phyloP scores from a whole-genome alignment of 1,139 yeast species.

The Sugiyamaella pinicola region DNA sequence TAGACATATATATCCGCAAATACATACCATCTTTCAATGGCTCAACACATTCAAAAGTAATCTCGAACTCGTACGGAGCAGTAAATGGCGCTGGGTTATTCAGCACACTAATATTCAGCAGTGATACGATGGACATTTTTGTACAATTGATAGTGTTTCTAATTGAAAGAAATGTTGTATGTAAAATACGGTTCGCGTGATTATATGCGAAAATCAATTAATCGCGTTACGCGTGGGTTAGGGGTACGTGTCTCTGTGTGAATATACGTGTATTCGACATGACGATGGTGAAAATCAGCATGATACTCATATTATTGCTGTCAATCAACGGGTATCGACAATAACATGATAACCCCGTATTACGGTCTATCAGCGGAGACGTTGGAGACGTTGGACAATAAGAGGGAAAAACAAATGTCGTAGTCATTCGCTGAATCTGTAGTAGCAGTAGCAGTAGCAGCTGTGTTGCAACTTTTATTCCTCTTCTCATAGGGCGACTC shows the following conservation, averaged over 20 bases:
- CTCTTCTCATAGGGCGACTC: too few species aligned
- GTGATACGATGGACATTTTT: slow-evolving; percentile 87
- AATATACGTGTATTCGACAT: background rate
- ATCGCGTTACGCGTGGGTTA: slow-evolving; percentile 5
- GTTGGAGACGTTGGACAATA: too few species aligned
- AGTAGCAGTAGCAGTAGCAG: too few species aligned
- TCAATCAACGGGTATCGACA: too few species aligned
- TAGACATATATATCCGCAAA: too few species aligned
- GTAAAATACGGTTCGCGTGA: background rate
- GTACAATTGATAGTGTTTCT: background rate
- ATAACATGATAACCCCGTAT: too few species aligned
- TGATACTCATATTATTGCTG: too few species aligned
- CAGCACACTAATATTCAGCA: slow-evolving; percentile 86
- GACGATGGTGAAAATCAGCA: too few species aligned
- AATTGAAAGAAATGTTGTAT: background rate
- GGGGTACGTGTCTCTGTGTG: background rate
- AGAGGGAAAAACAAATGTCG: too few species aligned
- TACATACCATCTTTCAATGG: slow-evolving; percentile 67
- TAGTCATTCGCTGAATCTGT: too few species aligned
- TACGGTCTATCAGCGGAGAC: too few species aligned
- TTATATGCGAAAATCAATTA: background rate
- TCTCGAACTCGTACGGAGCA: slow-evolving; percentile 93
- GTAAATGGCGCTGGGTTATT: slow-evolving; percentile 95
- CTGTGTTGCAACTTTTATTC: too few species aligned
- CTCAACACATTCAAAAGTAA: slow-evolving; percentile 94